A percentile compares a stretch with the other conserved stretches of the same genome.
Conservation (phyloP, 2,329 filamentous ascomycete species). For the Calonectria hawksworthii region DNA sequence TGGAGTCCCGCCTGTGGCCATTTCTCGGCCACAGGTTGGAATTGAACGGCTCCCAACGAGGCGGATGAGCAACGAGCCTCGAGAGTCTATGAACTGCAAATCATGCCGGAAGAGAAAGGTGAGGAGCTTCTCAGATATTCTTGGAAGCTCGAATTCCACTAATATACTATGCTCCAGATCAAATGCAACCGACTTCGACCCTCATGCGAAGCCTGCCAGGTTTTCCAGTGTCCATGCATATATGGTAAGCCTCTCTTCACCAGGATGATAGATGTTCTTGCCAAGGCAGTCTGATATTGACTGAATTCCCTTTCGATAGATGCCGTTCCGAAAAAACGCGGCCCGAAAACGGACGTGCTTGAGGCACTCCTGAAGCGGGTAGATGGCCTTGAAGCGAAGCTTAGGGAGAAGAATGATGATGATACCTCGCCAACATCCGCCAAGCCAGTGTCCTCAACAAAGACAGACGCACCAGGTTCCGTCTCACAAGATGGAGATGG, state of each 20-base stretch:
- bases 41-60: slow-evolving; percentile 84
- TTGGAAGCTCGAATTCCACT: slow-evolving; percentile 15
- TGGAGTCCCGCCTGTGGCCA: slow-evolving; percentile 64
- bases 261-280: background rate
- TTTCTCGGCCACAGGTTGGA: slow-evolving; percentile 83
- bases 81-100: slow-evolving; percentile 96
- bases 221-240: slow-evolving; percentile 89
- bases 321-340: slow-evolving; percentile 89
- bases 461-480: slow-evolving; percentile 46
- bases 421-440: slow-evolving; percentile 43
- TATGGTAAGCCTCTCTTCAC: slow-evolving; percentile 74
- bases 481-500: slow-evolving; percentile 32
- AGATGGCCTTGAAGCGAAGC: slow-evolving; percentile 84
- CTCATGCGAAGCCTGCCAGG: slow-evolving; percentile 89
- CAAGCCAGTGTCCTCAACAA: slow-evolving; percentile 30
- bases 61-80: slow-evolving; percentile 80
- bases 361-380: slow-evolving; percentile 88
- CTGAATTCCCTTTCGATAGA: slow-evolving; percentile 62
- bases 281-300: background rate
- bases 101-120: slow-evolving; percentile 95
- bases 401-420: slow-evolving; percentile 75
- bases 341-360: slow-evolving; percentile 90
- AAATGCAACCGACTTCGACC: slow-evolving; percentile 91
- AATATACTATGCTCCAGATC: slow-evolving; percentile 70
- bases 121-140: slow-evolving; percentile 29